These are phyloP conservation scores for Wickerhamiella brachini DNA, from an alignment of 805 yeast species.

Conservation along the genomic window DNA sequence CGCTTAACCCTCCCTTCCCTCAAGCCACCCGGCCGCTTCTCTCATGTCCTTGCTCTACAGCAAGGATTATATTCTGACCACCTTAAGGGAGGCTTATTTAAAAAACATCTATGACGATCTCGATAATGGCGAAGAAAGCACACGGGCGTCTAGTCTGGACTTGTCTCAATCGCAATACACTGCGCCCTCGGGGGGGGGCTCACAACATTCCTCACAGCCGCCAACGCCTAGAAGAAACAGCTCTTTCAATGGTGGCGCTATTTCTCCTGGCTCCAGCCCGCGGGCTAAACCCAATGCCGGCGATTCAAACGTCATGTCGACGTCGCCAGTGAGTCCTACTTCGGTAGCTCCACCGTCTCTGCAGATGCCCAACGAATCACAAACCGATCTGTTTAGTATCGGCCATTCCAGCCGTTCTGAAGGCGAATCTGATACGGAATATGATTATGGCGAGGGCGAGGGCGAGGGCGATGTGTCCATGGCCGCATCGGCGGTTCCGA, in stretches of 20 bases:
- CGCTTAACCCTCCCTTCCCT: background rate
- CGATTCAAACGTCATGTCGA: background rate
- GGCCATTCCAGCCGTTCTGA: constrained; percentile 5
- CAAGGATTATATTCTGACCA: constrained; percentile 21
- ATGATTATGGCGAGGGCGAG: constrained; percentile 6
- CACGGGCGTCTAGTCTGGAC: constrained; percentile 2
- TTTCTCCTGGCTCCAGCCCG: background rate
- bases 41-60: constrained; percentile 21
- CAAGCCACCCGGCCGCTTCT: background rate
- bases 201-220: background rate
- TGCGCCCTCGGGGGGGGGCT: background rate
- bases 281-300: background rate
- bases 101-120: constrained; percentile 19
- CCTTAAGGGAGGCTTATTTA: constrained; percentile 21
- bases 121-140: constrained; percentile 1
- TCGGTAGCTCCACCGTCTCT: background rate
- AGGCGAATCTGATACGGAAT: constrained; percentile 8
- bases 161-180: background rate
- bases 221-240: background rate
- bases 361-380: background rate
- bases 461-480: constrained; percentile 3
- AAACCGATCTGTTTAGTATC: background rate
- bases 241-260: background rate
- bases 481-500: constrained; percentile 4
- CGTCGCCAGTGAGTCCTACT: background rate